Evolutionary conservation across 73 alveolate genomes (phyloP), one percentile per base, ranked within the genome.

Genomic region (Uronychia binucleata): DNA sequence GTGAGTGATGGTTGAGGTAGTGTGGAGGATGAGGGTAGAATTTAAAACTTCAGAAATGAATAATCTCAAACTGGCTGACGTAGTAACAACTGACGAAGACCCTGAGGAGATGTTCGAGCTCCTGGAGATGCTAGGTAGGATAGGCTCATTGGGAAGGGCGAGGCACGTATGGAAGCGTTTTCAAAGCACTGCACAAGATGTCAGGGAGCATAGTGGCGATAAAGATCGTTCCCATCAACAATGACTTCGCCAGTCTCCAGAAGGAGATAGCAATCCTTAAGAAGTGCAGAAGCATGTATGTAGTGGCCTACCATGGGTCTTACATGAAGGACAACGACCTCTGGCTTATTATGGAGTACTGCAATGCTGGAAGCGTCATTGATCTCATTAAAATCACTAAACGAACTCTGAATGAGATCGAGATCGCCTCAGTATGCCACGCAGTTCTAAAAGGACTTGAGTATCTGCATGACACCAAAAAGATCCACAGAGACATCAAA

Each of bases 401-500:
- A 74, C 88, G 94, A 59, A 90, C 97, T 29, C 90, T 96, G 59
- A 96, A 87, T 30, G 99, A 98, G 86, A 80, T 89, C 33, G 98
- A 98, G 91, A 98, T 98, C 26, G 98, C 99, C 0, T 92, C 98
- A 14, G 92, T 98, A 34, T 88, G 94, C 46, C 88, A 93, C 82
- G 95, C 98, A 82, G 99, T 94, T 26, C 90, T 98, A 33, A 90
- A 95, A 85, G 99, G 99, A 27, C 94, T 98, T 32, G 98, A 95
- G 81, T 98, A 97, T 89, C 90, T 98, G 27, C 99, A 98, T 90
- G 98, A 95, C 0, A 96, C 87, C 57, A 96, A 94, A 84, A 95
- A 97, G 77, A 97, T 98, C 27, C 99, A 98, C 85, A 91, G 99
- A 83, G 99, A 98, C 82, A 98, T 98, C 11, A 98, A 98, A 85